Evolutionary conservation across 306 rosid genomes (phyloP).

Genomic region (Hylodesmum podocarpum): DNA sequence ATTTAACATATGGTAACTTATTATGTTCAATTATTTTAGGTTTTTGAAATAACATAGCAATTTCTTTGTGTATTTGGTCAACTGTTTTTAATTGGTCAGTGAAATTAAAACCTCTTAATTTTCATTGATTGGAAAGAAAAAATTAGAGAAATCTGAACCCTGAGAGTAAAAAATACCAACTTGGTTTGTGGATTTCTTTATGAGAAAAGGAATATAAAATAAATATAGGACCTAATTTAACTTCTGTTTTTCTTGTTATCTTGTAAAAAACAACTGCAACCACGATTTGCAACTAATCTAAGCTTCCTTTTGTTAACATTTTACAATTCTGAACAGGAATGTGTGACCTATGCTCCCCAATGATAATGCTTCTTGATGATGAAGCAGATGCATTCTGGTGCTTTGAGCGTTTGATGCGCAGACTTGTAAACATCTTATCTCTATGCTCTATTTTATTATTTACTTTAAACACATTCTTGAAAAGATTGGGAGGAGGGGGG

Average conservation of each 20-base stretch:
- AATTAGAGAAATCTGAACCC: neutral
- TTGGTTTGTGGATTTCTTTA: constrained; percentile 7
- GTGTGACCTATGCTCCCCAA: constrained; percentile 99
- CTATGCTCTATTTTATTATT: constrained; percentile 17
- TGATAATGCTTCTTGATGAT: constrained; percentile 91
- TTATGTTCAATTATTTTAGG: neutral
- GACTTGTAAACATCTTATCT: constrained; percentile 65
- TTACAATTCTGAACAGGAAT: constrained; percentile 69
- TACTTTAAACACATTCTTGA: neutral
- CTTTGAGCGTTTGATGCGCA: constrained; percentile 97
- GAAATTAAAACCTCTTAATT: constrained; percentile 1
- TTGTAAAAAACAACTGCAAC: neutral
- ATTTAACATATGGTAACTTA: neutral
- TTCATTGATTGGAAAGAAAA: neutral
- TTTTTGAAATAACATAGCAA: neutral
- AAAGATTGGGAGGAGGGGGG: neutral
- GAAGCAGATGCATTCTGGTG: constrained; percentile 99
- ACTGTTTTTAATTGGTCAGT: neutral
- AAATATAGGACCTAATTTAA: neutral
- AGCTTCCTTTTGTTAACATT: constrained; percentile 29
- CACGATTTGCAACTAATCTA: constrained; percentile 22
- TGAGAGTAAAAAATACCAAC: neutral
- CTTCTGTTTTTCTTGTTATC: neutral
- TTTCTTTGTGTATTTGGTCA: neutral
- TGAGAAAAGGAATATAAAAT: neutral